Conservation (phyloP, 2,329 filamentous ascomycete genomes). For the Allantophomopsis lycopodina region DNA sequence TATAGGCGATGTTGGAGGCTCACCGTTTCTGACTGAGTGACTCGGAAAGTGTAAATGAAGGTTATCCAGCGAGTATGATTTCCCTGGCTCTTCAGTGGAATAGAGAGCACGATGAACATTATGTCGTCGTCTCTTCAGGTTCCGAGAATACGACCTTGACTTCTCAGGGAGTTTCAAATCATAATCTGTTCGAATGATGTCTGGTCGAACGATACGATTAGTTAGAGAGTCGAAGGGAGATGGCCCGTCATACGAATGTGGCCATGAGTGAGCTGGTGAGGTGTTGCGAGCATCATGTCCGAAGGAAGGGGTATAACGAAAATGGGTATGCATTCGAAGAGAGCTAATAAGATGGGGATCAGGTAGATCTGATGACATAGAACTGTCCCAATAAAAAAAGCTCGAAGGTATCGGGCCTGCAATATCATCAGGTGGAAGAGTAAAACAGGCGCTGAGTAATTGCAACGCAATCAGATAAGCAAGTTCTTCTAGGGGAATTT, state of each 20-base stretch:
- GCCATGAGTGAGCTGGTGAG: constrained; percentile 13
- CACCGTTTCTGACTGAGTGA: too few relatives aligned
- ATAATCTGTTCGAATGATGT: too few relatives aligned
- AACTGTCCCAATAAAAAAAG: constrained; percentile 3
- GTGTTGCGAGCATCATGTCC: constrained; percentile 16
- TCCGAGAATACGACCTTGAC: too few relatives aligned
- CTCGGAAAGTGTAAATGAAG: too few relatives aligned
- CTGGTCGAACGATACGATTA: too few relatives aligned
- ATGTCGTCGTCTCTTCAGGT: too few relatives aligned
- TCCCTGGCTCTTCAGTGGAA: too few relatives aligned
- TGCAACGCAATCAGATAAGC: constrained; percentile 17
- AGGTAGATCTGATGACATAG: constrained; percentile 2
- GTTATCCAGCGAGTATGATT: too few relatives aligned
- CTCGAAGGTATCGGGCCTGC: constrained; percentile 1
- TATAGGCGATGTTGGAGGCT: too few relatives aligned
- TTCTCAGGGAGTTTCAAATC: too few relatives aligned
- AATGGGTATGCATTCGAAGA: constrained; percentile 17
- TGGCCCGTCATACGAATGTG: constrained; percentile 7
- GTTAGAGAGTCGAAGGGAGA: background rate
- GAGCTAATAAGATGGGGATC: constrained; percentile 17
- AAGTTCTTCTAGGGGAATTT: constrained; percentile 9
- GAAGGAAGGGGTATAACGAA: constrained; percentile 17
- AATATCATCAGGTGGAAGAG: constrained; percentile 12
- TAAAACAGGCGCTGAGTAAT: constrained; percentile 17
- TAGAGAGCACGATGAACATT: too few relatives aligned